phyloP scores from a whole-genome alignment of 2,329 filamentous ascomycete species.

The Sarocladiaceae sp. region DNA sequence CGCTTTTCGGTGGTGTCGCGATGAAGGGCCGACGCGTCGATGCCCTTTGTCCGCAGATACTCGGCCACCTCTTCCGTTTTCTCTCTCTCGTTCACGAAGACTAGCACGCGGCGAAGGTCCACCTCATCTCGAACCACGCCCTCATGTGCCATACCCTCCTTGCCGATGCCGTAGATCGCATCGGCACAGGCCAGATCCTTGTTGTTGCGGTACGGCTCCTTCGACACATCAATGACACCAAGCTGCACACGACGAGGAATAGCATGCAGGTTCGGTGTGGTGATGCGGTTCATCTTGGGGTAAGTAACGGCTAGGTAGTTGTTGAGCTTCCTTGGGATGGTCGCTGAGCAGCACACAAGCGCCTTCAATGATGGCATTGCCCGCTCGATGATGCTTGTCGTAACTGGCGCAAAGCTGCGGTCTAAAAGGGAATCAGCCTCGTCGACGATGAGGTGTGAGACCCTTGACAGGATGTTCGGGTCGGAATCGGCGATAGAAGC shows the following conservation, averaged over 20 bases:
- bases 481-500: slow-evolving; percentile 82
- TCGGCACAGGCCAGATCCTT: slow-evolving; percentile 91
- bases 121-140: slow-evolving; percentile 47
- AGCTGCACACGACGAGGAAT: slow-evolving; percentile 93
- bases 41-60: slow-evolving; percentile 77
- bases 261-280: slow-evolving; percentile 91
- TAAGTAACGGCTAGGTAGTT: slow-evolving; percentile 75
- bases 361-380: slow-evolving; percentile 76
- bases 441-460: slow-evolving; percentile 82
- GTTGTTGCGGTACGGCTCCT: slow-evolving; percentile 90
- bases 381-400: slow-evolving; percentile 75
- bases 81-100: slow-evolving; percentile 95
- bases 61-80: slow-evolving; percentile 74
- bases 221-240: slow-evolving; percentile 84
- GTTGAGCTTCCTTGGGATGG: slow-evolving; percentile 86
- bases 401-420: slow-evolving; percentile 81
- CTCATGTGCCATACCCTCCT: slow-evolving; percentile 58
- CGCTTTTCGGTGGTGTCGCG: slow-evolving; percentile 76
- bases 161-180: slow-evolving; percentile 87
- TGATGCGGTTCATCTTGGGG: slow-evolving; percentile 74
- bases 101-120: slow-evolving; percentile 77
- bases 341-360: slow-evolving; percentile 89
- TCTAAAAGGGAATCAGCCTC: slow-evolving; percentile 96
- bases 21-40: slow-evolving; percentile 79
- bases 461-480: slow-evolving; percentile 86